Percentiles rank a stretch among this genome's conserved stretches.
Evolutionary conservation across 192 early-diverging fungal species (phyloP).

Genomic region (Coemansia aciculifera): DNA sequence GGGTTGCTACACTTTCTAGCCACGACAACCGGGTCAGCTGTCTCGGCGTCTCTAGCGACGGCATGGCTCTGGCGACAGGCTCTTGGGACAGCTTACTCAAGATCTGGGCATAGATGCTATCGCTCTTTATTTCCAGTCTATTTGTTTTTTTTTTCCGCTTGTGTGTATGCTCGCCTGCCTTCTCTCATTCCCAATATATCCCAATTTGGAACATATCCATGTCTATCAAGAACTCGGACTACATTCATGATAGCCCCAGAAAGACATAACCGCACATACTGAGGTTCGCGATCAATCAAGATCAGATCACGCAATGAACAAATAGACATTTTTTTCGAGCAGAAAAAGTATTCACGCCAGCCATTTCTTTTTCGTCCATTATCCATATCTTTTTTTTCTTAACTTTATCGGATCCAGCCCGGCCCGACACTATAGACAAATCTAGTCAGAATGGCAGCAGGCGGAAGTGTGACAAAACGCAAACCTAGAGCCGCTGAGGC

Average conservation of each 20-base stretch:
- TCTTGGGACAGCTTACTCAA: conserved; percentile 98
- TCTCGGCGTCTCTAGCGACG: conserved; percentile 93
- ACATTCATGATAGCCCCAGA: not conserved
- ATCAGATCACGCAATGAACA: not conserved
- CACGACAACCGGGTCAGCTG: conserved; percentile 98
- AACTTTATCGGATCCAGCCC: not conserved
- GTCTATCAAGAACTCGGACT: not conserved
- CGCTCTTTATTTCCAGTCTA: not conserved
- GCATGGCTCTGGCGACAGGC: conserved; percentile 98
- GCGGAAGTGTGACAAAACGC: conserved; percentile 2
- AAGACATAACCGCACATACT: not conserved
- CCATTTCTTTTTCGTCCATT: not conserved
- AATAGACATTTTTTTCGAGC: not conserved
- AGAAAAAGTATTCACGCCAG: not conserved
- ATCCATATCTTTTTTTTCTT: not conserved
- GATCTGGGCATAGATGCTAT: conserved; percentile 63
- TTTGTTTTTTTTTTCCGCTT: conserved; percentile 8
- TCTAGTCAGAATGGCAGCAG: conserved; percentile 9
- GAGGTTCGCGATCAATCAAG: not conserved
- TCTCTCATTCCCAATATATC: not conserved
- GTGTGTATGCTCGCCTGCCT: not conserved
- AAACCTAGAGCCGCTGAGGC: not conserved
- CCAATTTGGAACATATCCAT: not conserved
- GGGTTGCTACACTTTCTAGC: conserved; percentile 87
- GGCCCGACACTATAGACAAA: conserved; percentile 1